A percentile compares a stretch with the other conserved stretches of the same genome.
Conservation (phyloP, 2,329 filamentous ascomycete genomes). For the Penicillium oxalicum region DNA sequence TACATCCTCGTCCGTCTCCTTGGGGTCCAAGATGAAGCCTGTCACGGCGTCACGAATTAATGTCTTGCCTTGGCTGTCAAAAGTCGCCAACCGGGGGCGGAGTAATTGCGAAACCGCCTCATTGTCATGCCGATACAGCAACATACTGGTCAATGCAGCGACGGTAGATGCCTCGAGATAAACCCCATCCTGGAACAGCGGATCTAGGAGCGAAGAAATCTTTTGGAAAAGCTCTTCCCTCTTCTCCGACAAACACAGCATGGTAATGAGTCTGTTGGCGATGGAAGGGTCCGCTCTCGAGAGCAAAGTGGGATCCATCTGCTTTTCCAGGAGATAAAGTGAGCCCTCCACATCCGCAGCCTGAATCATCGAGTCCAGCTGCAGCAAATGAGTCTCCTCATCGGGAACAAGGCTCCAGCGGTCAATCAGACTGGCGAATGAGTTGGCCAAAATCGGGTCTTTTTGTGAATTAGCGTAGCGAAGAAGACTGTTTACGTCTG, state of each 20-base stretch:
- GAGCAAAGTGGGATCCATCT: constrained; percentile 47
- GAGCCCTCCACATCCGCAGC: constrained; percentile 63
- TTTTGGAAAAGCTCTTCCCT: constrained; percentile 60
- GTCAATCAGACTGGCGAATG: constrained; percentile 62
- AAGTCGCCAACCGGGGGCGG: constrained; percentile 53
- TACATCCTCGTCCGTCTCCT: constrained; percentile 55
- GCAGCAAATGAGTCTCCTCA: constrained; percentile 63
- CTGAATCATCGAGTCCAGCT: constrained; percentile 70
- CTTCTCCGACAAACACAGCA: constrained; percentile 52
- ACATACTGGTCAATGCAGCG: constrained; percentile 63
- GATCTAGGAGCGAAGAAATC: constrained; percentile 66
- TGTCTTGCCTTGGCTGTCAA: constrained; percentile 53
- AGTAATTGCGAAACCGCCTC: constrained; percentile 77
- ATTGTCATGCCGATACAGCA: constrained; percentile 69
- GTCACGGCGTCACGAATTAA: constrained; percentile 62
- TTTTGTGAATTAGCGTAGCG: constrained; percentile 63
- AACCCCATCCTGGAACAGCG: constrained; percentile 64
- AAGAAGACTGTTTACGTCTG: constrained; percentile 72
- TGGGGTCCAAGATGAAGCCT: constrained; percentile 59
- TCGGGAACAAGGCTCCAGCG: constrained; percentile 63
- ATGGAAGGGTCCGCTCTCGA: constrained; percentile 56
- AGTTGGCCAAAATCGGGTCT: constrained; percentile 66
- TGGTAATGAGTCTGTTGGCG: constrained; percentile 66
- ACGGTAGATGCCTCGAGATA: constrained; percentile 69
- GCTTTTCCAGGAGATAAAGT: constrained; percentile 49